Percentiles rank a stretch among this genome's conserved stretches.
These are phyloP conservation scores for Schoenoplectus triqueter DNA, from an alignment of 202 grass and related monocot genomes.

Conservation along the genomic window DNA sequence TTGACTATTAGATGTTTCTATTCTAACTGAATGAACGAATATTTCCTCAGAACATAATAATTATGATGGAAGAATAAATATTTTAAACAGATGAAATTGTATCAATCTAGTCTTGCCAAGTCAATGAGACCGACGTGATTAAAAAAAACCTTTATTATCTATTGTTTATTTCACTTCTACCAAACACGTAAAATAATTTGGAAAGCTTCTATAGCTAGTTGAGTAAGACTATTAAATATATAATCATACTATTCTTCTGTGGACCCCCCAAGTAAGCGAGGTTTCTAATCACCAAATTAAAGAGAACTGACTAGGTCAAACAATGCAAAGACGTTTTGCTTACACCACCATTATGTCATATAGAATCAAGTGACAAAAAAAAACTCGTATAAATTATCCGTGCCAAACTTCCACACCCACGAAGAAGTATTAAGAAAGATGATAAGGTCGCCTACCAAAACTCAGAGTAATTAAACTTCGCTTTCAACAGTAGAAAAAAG, in stretches of 20 bases:
- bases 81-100: neutral
- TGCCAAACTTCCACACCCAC: constrained; percentile 37
- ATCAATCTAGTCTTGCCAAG: neutral
- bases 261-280: neutral
- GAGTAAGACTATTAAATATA: too few species aligned
- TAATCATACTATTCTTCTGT: neutral
- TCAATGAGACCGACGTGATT: too few species aligned
- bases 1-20: neutral
- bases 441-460: constrained; percentile 11
- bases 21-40: neutral
- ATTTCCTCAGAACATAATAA: neutral
- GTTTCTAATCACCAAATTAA: neutral
- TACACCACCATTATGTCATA: constrained; percentile 38
- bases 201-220: too few species aligned
- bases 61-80: neutral
- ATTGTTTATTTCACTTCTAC: too few species aligned
- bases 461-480: neutral
- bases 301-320: neutral
- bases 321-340: constrained; percentile 24
- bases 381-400: neutral
- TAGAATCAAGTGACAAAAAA: neutral
- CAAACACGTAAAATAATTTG: too few species aligned
- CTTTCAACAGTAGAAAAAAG: constrained; percentile 13
- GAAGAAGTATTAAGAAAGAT: neutral
- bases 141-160: too few species aligned